Percentiles rank a stretch among this genome's conserved stretches.
phyloP scores from a whole-genome alignment of 768 basidiomycete species.

The Naganishia onofrii region DNA sequence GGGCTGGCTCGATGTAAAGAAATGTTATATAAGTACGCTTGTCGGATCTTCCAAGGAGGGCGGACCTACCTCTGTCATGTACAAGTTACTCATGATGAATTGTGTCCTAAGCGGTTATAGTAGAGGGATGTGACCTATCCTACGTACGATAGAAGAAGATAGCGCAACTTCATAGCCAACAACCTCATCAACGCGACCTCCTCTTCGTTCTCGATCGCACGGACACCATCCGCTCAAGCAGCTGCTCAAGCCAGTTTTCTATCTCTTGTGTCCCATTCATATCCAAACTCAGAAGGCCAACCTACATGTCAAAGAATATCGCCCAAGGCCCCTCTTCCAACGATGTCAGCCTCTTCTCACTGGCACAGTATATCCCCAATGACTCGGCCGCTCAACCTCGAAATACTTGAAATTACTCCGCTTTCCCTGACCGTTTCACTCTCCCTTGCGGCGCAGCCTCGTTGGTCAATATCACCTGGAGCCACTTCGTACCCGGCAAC shows the following conservation, averaged over 20 bases:
- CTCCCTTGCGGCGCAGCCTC: slow-evolving; percentile 41
- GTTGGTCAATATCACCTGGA: slow-evolving; percentile 16
- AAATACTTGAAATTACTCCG: slow-evolving; percentile 50
- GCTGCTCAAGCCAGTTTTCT: not conserved
- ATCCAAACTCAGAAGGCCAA: too few species aligned
- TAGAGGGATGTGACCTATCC: too few species aligned
- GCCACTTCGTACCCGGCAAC: not conserved
- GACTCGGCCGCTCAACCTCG: slow-evolving; percentile 47
- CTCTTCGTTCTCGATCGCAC: slow-evolving; percentile 18
- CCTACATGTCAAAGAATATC: too few species aligned
- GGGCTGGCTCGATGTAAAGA: slow-evolving; percentile 35
- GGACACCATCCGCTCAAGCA: not conserved
- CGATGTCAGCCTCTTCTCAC: slow-evolving; percentile 29
- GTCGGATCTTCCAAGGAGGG: too few species aligned
- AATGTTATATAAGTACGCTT: not conserved
- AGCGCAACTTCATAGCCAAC: not conserved
- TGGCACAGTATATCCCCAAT: slow-evolving; percentile 49
- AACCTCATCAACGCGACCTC: not conserved
- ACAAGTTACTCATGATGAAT: slow-evolving; percentile 19
- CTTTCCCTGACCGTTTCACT: slow-evolving; percentile 49
- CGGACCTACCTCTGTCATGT: slow-evolving; percentile 22
- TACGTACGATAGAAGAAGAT: not conserved
- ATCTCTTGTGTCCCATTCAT: not conserved
- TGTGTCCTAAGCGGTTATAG: not conserved
- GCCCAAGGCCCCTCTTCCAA: not conserved